These are phyloP conservation scores for Colletotrichum cuscutae DNA, from an alignment of 2,329 filamentous ascomycete species.

Conservation along the genomic window DNA sequence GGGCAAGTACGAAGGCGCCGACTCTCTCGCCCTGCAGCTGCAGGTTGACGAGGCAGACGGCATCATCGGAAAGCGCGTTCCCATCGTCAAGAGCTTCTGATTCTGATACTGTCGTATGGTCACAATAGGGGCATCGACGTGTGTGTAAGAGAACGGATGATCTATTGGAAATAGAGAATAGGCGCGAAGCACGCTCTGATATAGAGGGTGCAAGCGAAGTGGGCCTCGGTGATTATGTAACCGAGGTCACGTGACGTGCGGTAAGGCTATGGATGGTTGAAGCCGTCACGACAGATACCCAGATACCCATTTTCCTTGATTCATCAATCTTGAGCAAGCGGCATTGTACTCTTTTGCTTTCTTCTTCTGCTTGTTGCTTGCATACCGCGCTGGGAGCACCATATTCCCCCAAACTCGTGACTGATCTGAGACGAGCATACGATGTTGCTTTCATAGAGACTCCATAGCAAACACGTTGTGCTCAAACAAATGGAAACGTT, in stretches of 20 bases:
- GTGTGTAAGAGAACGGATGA: no score
- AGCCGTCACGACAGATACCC: no score
- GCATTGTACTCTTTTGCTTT: background rate
- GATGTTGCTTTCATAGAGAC: background rate
- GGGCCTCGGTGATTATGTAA: no score
- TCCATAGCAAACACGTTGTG: background rate
- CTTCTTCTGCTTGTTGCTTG: background rate
- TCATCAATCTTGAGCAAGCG: background rate
- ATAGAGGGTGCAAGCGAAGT: no score
- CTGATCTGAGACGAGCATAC: background rate
- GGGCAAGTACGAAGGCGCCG: constrained; percentile 30
- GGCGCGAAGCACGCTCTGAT: no score
- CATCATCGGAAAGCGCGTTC: background rate
- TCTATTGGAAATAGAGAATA: no score
- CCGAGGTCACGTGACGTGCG: no score
- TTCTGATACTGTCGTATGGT: no score
- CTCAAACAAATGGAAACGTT: background rate
- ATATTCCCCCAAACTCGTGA: background rate
- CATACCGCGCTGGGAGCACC: background rate
- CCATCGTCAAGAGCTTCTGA: background rate
- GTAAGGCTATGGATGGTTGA: no score
- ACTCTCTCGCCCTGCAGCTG: constrained; percentile 30
- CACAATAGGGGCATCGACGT: no score
- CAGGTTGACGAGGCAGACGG: constrained; percentile 31
- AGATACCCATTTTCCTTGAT: background rate